These are phyloP conservation scores for Mycogone perniciosa DNA, from an alignment of 2,329 filamentous ascomycete species.

Conservation along the genomic window DNA sequence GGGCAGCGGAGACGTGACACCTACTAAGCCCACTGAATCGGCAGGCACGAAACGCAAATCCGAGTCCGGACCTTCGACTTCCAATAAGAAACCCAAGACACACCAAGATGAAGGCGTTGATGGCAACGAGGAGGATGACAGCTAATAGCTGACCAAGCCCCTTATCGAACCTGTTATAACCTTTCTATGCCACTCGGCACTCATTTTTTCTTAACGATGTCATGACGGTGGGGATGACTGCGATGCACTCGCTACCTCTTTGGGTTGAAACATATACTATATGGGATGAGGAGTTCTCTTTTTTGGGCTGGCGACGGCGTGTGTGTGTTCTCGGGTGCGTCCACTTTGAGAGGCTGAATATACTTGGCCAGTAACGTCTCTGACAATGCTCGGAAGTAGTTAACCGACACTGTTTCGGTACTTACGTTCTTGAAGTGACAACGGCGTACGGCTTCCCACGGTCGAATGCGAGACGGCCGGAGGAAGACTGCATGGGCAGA, in stretches of 20 bases:
- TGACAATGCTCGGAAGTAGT: not conserved
- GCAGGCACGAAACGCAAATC: constrained; percentile 56
- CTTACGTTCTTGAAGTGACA: constrained; percentile 28
- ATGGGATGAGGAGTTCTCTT: constrained; percentile 12
- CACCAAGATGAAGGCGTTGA: constrained; percentile 33
- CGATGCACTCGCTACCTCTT: constrained; percentile 7
- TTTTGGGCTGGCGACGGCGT: constrained; percentile 10
- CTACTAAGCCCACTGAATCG: constrained; percentile 20
- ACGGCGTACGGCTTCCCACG: constrained; percentile 26
- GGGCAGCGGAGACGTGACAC: constrained; percentile 26
- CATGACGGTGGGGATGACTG: constrained; percentile 22
- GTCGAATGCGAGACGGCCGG: constrained; percentile 17
- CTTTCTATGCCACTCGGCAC: constrained; percentile 19
- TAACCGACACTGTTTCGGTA: constrained; percentile 4
- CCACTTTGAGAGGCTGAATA: not conserved
- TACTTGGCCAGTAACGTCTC: not conserved
- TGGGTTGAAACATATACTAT: constrained; percentile 3
- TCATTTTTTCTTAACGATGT: constrained; percentile 26
- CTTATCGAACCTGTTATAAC: constrained; percentile 18
- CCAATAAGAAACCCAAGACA: constrained; percentile 53
- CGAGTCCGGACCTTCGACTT: constrained; percentile 39
- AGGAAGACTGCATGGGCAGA: constrained; percentile 33
- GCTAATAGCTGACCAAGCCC: constrained; percentile 22
- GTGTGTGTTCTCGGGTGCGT: constrained; percentile 1
- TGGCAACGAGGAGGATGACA: constrained; percentile 38